Conservation (phyloP, 2,329 filamentous ascomycete genomes). For the Fusarium floridanum region DNA sequence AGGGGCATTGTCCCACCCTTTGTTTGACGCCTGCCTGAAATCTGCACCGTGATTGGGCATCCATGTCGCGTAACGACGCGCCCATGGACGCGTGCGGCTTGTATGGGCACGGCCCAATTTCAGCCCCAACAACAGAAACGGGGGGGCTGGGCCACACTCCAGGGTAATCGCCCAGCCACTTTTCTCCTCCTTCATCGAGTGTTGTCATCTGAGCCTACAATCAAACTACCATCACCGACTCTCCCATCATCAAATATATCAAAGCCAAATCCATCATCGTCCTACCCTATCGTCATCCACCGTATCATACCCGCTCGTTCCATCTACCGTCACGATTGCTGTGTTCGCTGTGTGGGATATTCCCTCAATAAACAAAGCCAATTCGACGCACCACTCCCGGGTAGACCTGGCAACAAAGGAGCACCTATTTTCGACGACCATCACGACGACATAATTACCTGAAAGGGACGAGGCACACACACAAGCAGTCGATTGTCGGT, state of each 20-base stretch:
- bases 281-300: slow-evolving; percentile 21
- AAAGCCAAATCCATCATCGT: slow-evolving; percentile 40
- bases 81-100: slow-evolving; percentile 40
- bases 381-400: slow-evolving; percentile 30
- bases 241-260: slow-evolving; percentile 43
- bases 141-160: slow-evolving; percentile 45
- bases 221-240: slow-evolving; percentile 42
- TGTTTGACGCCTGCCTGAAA: slow-evolving; percentile 16
- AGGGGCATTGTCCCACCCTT: slow-evolving; percentile 39
- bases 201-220: slow-evolving; percentile 42
- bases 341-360: slow-evolving; percentile 32
- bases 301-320: slow-evolving; percentile 7
- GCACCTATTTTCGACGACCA: slow-evolving; percentile 30
- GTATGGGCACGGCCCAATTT: slow-evolving; percentile 29
- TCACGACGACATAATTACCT: slow-evolving; percentile 19
- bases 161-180: slow-evolving; percentile 49
- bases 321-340: slow-evolving; percentile 16
- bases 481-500: slow-evolving; percentile 12
- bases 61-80: slow-evolving; percentile 50
- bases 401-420: slow-evolving; percentile 39
- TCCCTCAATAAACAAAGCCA: slow-evolving; percentile 24
- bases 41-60: slow-evolving; percentile 43
- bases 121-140: slow-evolving; percentile 33
- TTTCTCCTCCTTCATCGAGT: slow-evolving; percentile 39
- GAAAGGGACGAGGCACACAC: slow-evolving; percentile 2